A percentile compares a stretch with the other conserved stretches of the same genome.
Evolutionary conservation across 306 rosid genomes (phyloP).

Genomic region (Vigna angularis): DNA sequence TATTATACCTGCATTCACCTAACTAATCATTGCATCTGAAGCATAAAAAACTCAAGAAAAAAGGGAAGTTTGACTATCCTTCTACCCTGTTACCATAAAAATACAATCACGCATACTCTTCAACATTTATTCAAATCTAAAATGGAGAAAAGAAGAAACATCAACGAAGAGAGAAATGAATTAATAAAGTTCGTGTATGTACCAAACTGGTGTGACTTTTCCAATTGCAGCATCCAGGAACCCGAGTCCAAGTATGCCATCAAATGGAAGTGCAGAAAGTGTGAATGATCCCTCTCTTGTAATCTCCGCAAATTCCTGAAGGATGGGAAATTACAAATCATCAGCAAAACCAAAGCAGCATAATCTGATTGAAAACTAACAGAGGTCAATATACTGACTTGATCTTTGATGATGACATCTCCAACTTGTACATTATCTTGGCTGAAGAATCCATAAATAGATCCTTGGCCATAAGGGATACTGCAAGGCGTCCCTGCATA

Average conservation of each 20-base stretch:
- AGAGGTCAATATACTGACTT: constrained; percentile 40
- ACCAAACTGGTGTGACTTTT: constrained; percentile 59
- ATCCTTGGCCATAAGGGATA: constrained; percentile 54
- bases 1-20: constrained; percentile 54
- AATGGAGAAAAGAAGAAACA: constrained; percentile 1
- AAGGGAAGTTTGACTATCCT: background rate
- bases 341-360: constrained; percentile 32
- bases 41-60: constrained; percentile 15
- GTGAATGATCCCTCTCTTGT: constrained; percentile 45
- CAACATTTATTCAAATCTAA: background rate
- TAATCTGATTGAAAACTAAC: constrained; percentile 15
- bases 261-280: constrained; percentile 51
- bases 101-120: background rate
- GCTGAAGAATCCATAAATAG: constrained; percentile 59
- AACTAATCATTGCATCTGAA: constrained; percentile 3
- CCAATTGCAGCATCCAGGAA: constrained; percentile 52
- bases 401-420: constrained; percentile 51
- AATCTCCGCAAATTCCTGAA: constrained; percentile 57
- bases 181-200: constrained; percentile 23
- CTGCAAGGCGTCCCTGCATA: constrained; percentile 50
- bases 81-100: constrained; percentile 9
- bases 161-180: constrained; percentile 19
- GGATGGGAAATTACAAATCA: constrained; percentile 16
- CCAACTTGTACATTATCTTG: constrained; percentile 58
- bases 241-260: constrained; percentile 65